Evolutionary conservation across 202 grass and related monocot species (phyloP), one percentile per base, ranked within the genome.

Genomic region (Bolboschoenoplectus hybrid): DNA sequence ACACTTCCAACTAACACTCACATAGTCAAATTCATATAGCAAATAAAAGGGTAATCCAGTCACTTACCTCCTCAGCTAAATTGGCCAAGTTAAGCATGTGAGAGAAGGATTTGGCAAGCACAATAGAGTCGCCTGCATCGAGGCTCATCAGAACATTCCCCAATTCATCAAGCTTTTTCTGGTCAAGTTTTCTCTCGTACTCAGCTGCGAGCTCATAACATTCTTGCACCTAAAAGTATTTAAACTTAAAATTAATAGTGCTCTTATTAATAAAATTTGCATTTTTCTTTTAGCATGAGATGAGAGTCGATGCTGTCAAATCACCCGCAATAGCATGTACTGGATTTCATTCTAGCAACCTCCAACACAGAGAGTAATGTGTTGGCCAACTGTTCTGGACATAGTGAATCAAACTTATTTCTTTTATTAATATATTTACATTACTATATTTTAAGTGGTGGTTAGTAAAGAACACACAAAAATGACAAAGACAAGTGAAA

Each of bases 31-130:
- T 40, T 43, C 36, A 80, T 60, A 61, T 11, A 43, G 53, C 46
- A 61, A 77, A 77, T 77, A 16, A 61, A 60, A 80, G 75, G 35
- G 35, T 80, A 43, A 60, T 80, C 39, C 7, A 11, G 36, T 60
- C 8, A 60, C 1, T 60, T 80, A 98, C 96, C 86, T 98, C 96
- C 86, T 98, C 96, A 3, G 96, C 96, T 84, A 98, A 92, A 69
- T 98, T 98, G 53, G 93, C 96, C 91, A 98, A 89, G 87, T 95
- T 98, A 91, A 98, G 96, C 96, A 98, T 98, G 90, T 98, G 93
- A 0, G 96, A 92, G 80, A 98, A 98, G 26, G 93, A 86, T 79
- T 95, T 98, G 26, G 93, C 76, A 7, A 98, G 91, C 41, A 98
- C 93, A 68, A 98, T 98, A 32, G 91, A 92, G 53, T 95, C 96